Evolutionary conservation across 148 eudicot genomes (phyloP).

Genomic region (Arbutus unedo): DNA sequence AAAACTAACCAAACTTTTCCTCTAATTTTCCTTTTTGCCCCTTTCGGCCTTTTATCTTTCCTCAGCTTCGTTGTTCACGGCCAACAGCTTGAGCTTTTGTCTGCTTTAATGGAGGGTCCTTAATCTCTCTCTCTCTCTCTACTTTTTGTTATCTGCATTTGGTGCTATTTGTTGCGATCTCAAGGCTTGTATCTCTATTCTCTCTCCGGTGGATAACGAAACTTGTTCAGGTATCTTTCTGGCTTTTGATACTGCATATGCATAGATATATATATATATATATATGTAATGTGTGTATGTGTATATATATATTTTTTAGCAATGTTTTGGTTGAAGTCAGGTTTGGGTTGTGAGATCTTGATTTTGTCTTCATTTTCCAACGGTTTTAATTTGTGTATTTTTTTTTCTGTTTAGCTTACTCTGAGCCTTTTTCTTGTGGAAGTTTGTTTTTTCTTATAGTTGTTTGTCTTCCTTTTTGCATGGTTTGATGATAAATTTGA

Average conservation of each 20-base stretch:
- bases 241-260: neutral
- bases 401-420: neutral
- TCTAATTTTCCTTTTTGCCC: slow-evolving; percentile 23
- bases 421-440: neutral
- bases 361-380: neutral
- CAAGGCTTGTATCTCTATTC: neutral
- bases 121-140: slow-evolving; percentile 39
- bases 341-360: slow-evolving; percentile 18
- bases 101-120: slow-evolving; percentile 62
- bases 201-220: slow-evolving; percentile 4
- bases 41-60: slow-evolving; percentile 19
- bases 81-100: slow-evolving; percentile 31
- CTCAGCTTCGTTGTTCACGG: slow-evolving; percentile 26
- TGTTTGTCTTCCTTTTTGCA: neutral
- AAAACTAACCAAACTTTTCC: slow-evolving; percentile 5
- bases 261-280: neutral
- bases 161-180: slow-evolving; percentile 7
- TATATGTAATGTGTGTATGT: neutral
- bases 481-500: neutral
- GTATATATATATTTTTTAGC: neutral
- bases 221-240: slow-evolving; percentile 2
- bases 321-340: neutral
- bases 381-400: neutral
- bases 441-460: neutral
- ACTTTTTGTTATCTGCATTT: neutral